A percentile compares a stretch with the other conserved stretches of the same genome.
Conservation (phyloP, 805 yeast genomes). For the Candida taoyuanica region DNA sequence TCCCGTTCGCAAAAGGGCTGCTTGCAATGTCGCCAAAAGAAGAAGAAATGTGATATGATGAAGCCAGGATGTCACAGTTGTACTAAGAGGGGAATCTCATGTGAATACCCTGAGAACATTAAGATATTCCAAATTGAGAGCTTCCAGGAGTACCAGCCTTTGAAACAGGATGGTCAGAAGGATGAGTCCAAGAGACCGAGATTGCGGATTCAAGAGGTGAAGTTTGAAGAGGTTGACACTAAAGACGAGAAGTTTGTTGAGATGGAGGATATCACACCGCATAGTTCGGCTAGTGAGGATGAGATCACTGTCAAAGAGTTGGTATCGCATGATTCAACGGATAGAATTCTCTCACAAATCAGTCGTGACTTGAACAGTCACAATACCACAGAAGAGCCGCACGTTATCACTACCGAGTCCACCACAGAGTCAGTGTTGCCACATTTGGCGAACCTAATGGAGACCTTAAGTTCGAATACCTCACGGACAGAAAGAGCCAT, state of each 20-base stretch:
- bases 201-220: slow-evolving; percentile 3
- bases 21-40: slow-evolving; percentile 27
- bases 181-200: neutral
- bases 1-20: slow-evolving; percentile 28
- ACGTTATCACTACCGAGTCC: neutral
- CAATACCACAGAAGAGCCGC: neutral
- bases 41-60: slow-evolving; percentile 28
- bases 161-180: neutral
- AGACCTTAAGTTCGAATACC: slow-evolving; percentile 1
- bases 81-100: slow-evolving; percentile 20
- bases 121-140: slow-evolving; percentile 17
- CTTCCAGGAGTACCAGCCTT: slow-evolving; percentile 5
- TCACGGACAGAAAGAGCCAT: slow-evolving; percentile 18
- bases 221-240: too few species aligned
- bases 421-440: neutral
- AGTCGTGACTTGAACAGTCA: neutral
- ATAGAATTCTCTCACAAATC: neutral
- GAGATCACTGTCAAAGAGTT: neutral
- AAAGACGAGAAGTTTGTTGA: too few species aligned
- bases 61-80: slow-evolving; percentile 26
- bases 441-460: slow-evolving; percentile 1
- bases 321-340: neutral
- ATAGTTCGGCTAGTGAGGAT: neutral
- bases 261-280: neutral
- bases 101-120: slow-evolving; percentile 27